Conservation (phyloP, 257 asterid genomes). For the Solanum medicagineum region DNA sequence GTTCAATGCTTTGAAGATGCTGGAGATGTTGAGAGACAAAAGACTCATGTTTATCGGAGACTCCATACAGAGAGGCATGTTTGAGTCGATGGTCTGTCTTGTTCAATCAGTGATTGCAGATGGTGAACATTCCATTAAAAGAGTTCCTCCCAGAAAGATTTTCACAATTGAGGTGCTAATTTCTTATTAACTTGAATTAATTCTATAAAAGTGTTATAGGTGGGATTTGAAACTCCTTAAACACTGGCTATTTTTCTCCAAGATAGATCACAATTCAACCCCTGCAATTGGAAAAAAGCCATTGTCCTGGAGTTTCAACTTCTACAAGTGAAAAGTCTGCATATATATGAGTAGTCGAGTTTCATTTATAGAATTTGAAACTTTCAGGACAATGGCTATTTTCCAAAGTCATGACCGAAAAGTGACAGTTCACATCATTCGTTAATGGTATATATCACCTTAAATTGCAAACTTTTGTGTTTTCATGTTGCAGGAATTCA, state of each 20-base stretch:
- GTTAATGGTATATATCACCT: no score
- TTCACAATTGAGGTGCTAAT: conserved; percentile 55
- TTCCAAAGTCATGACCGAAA: not conserved
- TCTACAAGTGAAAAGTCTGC: not conserved
- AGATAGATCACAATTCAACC: not conserved
- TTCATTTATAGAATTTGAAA: not conserved
- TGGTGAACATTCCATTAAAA: conserved; percentile 35
- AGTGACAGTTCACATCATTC: not conserved
- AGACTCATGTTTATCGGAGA: conserved; percentile 86
- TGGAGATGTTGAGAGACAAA: conserved; percentile 74
- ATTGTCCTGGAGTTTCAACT: not conserved
- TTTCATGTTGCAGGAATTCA: conserved; percentile 39
- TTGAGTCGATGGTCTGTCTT: conserved; percentile 84
- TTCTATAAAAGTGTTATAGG: not conserved
- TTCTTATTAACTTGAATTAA: not conserved
- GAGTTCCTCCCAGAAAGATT: conserved; percentile 68
- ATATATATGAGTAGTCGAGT: not conserved
- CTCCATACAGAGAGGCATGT: conserved; percentile 88
- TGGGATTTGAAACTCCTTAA: not conserved
- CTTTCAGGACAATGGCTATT: not conserved
- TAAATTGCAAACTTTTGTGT: not conserved
- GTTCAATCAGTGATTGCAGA: conserved; percentile 49
- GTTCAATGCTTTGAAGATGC: conserved; percentile 59
- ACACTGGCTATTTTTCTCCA: no score
- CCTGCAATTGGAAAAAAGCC: not conserved